A percentile compares a stretch with the other conserved stretches of the same genome.
Evolutionary conservation across 2,329 filamentous ascomycete species (phyloP).

Genomic region (Leptographium radiaticola): DNA sequence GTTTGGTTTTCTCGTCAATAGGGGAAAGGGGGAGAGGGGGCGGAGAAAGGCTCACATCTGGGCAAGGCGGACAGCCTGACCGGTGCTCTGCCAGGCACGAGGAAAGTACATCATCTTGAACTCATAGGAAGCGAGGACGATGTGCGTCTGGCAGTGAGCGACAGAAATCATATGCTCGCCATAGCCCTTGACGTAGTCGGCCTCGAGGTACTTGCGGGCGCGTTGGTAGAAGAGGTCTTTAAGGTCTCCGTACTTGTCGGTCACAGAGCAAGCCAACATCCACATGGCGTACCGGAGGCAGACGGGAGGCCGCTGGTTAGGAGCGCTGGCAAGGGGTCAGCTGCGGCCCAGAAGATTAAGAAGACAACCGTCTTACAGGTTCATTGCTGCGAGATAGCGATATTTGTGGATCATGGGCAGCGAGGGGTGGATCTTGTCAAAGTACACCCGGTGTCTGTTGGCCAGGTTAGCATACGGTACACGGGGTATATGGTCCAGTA

Average conservation of each 20-base stretch:
- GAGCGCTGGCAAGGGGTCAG: slow-evolving; percentile 36
- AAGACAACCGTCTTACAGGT: slow-evolving; percentile 36
- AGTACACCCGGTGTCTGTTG: slow-evolving; percentile 67
- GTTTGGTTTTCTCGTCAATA: slow-evolving; percentile 5
- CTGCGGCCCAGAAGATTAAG: slow-evolving; percentile 2
- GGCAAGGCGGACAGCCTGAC: slow-evolving; percentile 63
- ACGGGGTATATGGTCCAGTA: background rate
- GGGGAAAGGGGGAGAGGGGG: background rate
- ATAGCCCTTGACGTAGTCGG: slow-evolving; percentile 82
- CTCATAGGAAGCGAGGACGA: slow-evolving; percentile 69
- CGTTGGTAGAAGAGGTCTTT: slow-evolving; percentile 85
- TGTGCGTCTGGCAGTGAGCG: slow-evolving; percentile 75
- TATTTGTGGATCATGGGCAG: slow-evolving; percentile 81
- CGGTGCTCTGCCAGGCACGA: slow-evolving; percentile 85
- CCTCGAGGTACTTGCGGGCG: slow-evolving; percentile 78
- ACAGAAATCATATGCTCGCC: slow-evolving; percentile 81
- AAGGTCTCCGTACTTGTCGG: slow-evolving; percentile 66
- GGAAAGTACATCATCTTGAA: slow-evolving; percentile 98
- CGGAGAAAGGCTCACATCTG: slow-evolving; percentile 53
- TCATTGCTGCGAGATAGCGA: slow-evolving; percentile 78
- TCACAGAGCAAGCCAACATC: slow-evolving; percentile 78
- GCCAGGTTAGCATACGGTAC: background rate
- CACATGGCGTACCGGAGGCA: slow-evolving; percentile 90
- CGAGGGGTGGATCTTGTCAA: slow-evolving; percentile 78
- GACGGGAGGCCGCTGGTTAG: slow-evolving; percentile 72